These are phyloP conservation scores for Lachnellula suecica DNA, from an alignment of 2,329 filamentous ascomycete species.

Conservation along the genomic window DNA sequence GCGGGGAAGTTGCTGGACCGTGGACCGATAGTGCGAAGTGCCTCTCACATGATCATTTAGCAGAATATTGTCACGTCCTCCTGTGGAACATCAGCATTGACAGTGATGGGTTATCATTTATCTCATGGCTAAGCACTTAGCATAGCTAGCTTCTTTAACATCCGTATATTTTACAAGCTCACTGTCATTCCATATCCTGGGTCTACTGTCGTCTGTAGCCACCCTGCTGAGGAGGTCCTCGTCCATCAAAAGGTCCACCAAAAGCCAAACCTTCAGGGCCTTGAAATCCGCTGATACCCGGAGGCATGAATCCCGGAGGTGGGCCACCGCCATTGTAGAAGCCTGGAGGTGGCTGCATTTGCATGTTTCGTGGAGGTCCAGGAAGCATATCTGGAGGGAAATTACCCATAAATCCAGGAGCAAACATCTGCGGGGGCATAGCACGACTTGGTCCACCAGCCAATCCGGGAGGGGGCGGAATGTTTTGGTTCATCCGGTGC, in stretches of 20 bases:
- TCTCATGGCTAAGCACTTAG: conserved; percentile 5
- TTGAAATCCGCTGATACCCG: conserved; percentile 56
- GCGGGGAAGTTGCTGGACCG: not conserved
- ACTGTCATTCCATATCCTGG: conserved; percentile 7
- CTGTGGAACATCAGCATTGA: not conserved
- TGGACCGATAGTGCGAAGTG: not conserved
- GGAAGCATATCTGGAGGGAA: conserved; percentile 48
- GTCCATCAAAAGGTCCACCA: conserved; percentile 52
- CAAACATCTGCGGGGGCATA: conserved; percentile 58
- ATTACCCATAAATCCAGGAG: conserved; percentile 55
- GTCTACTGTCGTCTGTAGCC: conserved; percentile 40
- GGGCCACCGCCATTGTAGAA: conserved; percentile 41
- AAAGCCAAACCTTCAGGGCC: conserved; percentile 51
- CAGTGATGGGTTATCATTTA: conserved; percentile 6
- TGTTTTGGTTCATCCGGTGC: conserved; percentile 45
- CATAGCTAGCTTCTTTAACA: conserved; percentile 6
- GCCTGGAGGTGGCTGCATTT: conserved; percentile 52
- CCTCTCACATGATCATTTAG: too few relatives aligned
- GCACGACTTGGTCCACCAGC: conserved; percentile 36
- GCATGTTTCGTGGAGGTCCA: conserved; percentile 37
- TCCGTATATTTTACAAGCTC: conserved; percentile 11
- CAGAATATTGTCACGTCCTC: too few relatives aligned
- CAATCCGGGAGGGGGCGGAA: conserved; percentile 62
- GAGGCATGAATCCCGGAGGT: conserved; percentile 53
- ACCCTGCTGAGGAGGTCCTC: conserved; percentile 53